These are phyloP conservation scores for Gracilaria gracilis DNA, from an alignment of 23 red algal species.

Conservation along the genomic window DNA sequence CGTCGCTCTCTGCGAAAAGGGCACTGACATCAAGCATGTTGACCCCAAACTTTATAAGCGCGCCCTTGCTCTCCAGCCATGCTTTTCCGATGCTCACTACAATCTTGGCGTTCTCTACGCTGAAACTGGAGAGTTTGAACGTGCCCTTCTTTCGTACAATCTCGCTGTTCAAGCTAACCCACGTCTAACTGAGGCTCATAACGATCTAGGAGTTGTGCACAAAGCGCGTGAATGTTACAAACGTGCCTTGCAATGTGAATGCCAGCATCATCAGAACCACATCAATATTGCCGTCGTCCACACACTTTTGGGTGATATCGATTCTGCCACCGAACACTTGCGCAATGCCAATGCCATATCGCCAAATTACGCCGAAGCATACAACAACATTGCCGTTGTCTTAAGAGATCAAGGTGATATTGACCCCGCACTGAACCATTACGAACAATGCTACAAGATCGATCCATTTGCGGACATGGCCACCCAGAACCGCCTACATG, in stretches of 20 bases:
- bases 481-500: constrained; percentile 83
- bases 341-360: constrained; percentile 45
- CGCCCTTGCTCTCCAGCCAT: constrained; percentile 65
- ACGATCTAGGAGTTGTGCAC: constrained; percentile 82
- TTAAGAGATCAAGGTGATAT: constrained; percentile 84
- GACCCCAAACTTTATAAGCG: constrained; percentile 61
- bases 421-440: constrained; percentile 67
- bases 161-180: constrained; percentile 81
- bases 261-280: constrained; percentile 78
- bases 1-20: constrained; percentile 71
- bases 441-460: constrained; percentile 71
- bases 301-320: constrained; percentile 72
- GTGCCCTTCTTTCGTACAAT: constrained; percentile 74
- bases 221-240: constrained; percentile 78
- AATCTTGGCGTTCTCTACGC: constrained; percentile 84
- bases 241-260: constrained; percentile 61
- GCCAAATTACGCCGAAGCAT: constrained; percentile 76
- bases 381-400: constrained; percentile 84
- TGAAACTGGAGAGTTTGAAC: constrained; percentile 69
- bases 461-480: constrained; percentile 72
- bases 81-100: constrained; percentile 78
- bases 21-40: constrained; percentile 23
- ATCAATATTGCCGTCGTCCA: constrained; percentile 88
- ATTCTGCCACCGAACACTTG: constrained; percentile 65
- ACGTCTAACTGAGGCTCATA: constrained; percentile 73